Percentiles rank a stretch among this genome's conserved stretches.
These are phyloP conservation scores for Elsinoe perseae DNA, from an alignment of 2,329 filamentous ascomycete genomes.

Conservation along the genomic window DNA sequence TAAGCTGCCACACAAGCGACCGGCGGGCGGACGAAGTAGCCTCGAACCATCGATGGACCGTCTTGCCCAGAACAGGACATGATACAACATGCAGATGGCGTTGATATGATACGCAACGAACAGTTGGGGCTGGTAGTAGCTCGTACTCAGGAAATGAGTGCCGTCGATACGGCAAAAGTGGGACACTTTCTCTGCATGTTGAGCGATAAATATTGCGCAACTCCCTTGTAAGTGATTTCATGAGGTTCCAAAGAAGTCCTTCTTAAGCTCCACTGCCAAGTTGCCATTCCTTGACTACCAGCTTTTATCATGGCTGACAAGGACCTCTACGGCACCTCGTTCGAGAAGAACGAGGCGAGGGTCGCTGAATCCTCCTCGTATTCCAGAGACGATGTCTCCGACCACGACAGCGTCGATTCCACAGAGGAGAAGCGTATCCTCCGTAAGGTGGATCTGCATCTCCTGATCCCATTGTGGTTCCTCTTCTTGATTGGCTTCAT, in stretches of 20 bases:
- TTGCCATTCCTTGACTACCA: background rate
- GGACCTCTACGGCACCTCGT: background rate
- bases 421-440: constrained; percentile 12
- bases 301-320: constrained; percentile 3
- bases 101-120: background rate
- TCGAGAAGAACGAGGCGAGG: background rate
- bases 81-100: constrained; percentile 1
- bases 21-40: constrained; percentile 1
- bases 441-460: constrained; percentile 14
- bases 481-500: constrained; percentile 31
- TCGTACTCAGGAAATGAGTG: constrained; percentile 9
- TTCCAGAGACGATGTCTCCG: background rate
- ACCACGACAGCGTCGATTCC: background rate
- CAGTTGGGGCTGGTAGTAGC: constrained; percentile 4
- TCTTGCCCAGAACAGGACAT: background rate
- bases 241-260: constrained; percentile 11
- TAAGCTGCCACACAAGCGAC: constrained; percentile 3
- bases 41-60: constrained; percentile 1
- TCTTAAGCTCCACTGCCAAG: constrained; percentile 11
- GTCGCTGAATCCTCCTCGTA: background rate
- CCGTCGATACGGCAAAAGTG: background rate
- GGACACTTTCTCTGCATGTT: background rate
- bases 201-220: background rate
- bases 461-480: constrained; percentile 12
- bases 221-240: constrained; percentile 1